Conservation (phyloP, 2,329 filamentous ascomycete species). For the Thelonectria discophora region DNA sequence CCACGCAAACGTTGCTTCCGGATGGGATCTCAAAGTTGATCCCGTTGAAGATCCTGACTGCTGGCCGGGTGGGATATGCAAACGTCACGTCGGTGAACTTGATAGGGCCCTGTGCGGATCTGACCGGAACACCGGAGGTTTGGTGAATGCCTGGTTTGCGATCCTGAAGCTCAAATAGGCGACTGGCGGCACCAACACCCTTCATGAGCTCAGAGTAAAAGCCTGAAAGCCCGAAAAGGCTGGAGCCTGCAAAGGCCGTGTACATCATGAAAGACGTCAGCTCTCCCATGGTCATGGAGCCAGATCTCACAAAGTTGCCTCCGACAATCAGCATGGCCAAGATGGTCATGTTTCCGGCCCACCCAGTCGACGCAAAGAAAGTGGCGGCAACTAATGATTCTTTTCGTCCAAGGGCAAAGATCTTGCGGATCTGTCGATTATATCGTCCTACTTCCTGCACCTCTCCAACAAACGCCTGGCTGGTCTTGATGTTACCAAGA, state of each 20-base stretch:
- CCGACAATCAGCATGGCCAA: constrained; percentile 89
- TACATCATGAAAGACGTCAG: constrained; percentile 99
- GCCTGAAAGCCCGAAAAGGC: constrained; percentile 90
- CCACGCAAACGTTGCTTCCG: constrained; percentile 94
- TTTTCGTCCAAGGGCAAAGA: constrained; percentile 86
- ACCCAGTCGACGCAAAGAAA: constrained; percentile 87
- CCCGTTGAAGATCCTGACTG: constrained; percentile 88
- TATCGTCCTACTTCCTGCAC: constrained; percentile 90
- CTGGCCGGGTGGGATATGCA: constrained; percentile 91
- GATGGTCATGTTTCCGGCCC: constrained; percentile 97
- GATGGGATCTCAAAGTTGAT: constrained; percentile 91
- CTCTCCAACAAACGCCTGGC: constrained; percentile 95
- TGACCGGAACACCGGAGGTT: constrained; percentile 81
- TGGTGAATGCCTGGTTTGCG: constrained; percentile 86
- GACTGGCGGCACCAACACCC: constrained; percentile 94
- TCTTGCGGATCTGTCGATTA: constrained; percentile 89
- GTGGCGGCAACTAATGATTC: constrained; percentile 90
- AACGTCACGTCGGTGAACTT: constrained; percentile 87
- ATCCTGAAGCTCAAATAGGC: constrained; percentile 95
- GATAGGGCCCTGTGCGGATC: constrained; percentile 87
- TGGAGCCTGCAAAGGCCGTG: constrained; percentile 84
- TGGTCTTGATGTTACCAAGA: constrained; percentile 95
- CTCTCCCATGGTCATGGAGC: constrained; percentile 88
- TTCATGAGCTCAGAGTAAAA: constrained; percentile 99
- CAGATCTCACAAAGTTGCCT: constrained; percentile 86